A percentile compares a stretch with the other conserved stretches of the same genome.
phyloP scores from a whole-genome alignment of 2,329 filamentous ascomycete genomes.

The Fusarium buharicum region DNA sequence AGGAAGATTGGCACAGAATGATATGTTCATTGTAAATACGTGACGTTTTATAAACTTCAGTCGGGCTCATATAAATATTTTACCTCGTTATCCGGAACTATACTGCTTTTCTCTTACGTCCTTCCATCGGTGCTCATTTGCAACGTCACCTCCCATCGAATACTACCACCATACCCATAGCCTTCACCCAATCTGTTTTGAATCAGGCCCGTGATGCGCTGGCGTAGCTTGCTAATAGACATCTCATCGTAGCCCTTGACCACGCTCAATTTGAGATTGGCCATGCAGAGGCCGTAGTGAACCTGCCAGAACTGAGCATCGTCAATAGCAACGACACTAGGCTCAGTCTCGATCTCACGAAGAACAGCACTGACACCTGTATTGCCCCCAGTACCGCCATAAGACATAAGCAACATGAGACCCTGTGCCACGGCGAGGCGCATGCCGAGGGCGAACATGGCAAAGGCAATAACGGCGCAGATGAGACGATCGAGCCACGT shows the following conservation, averaged over 20 bases:
- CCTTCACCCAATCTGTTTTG: slow-evolving; percentile 88
- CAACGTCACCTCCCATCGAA: slow-evolving; percentile 93
- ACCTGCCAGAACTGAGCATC: slow-evolving; percentile 99
- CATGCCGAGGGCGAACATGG: slow-evolving; percentile 89
- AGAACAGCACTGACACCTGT: slow-evolving; percentile 76
- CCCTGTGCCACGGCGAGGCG: slow-evolving; percentile 87
- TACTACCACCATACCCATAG: slow-evolving; percentile 80
- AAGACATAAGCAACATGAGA: slow-evolving; percentile 96
- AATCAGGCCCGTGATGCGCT: slow-evolving; percentile 80
- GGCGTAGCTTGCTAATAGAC: slow-evolving; percentile 76
- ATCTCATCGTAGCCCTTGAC: slow-evolving; percentile 73
- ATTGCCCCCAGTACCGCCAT: slow-evolving; percentile 57
- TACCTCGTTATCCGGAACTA: neutral
- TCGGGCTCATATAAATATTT: neutral
- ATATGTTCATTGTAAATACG: neutral
- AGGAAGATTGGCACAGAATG: neutral
- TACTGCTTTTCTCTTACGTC: slow-evolving; percentile 19
- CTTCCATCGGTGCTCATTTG: slow-evolving; percentile 68
- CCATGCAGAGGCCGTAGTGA: slow-evolving; percentile 96
- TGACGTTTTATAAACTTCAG: neutral
- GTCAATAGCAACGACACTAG: slow-evolving; percentile 79
- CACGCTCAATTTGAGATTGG: slow-evolving; percentile 85
- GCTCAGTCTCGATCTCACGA: slow-evolving; percentile 84
- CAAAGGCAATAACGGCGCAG: slow-evolving; percentile 81
- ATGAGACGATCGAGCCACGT: slow-evolving; percentile 85